Evolutionary conservation across 1,139 yeast species (phyloP).

Genomic region (Geotrichum phurueaensis): DNA sequence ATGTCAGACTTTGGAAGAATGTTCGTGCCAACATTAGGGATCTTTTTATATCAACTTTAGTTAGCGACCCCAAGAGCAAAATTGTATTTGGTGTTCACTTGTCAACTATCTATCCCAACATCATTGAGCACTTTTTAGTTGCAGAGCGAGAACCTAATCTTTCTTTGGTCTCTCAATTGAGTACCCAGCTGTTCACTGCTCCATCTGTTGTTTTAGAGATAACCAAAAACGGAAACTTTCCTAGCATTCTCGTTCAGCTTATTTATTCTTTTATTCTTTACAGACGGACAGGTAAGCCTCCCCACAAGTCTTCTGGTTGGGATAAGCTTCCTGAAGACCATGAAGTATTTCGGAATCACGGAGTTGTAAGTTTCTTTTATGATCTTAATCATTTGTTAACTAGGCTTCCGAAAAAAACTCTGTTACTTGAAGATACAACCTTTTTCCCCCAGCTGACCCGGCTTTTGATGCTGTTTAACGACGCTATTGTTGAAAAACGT

Average conservation of each 20-base stretch:
- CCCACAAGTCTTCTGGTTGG: slow-evolving; percentile 45
- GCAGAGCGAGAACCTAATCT: slow-evolving; percentile 79
- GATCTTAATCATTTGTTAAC: slow-evolving; percentile 75
- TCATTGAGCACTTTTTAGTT: slow-evolving; percentile 64
- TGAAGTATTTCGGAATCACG: slow-evolving; percentile 55
- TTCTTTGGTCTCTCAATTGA: slow-evolving; percentile 64
- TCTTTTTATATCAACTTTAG: slow-evolving; percentile 60
- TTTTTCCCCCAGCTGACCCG: slow-evolving; percentile 43
- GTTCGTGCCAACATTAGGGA: slow-evolving; percentile 59
- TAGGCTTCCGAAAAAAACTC: slow-evolving; percentile 52
- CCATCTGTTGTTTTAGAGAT: slow-evolving; percentile 72
- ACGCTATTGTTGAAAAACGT: slow-evolving; percentile 66
- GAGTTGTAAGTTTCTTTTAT: slow-evolving; percentile 78
- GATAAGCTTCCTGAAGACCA: slow-evolving; percentile 27
- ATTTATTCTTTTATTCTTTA: slow-evolving; percentile 39
- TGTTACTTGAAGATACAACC: slow-evolving; percentile 37
- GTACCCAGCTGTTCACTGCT: slow-evolving; percentile 83
- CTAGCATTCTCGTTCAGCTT: slow-evolving; percentile 61
- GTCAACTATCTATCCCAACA: slow-evolving; percentile 71
- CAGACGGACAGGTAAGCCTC: slow-evolving; percentile 35
- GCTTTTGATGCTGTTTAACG: slow-evolving; percentile 55
- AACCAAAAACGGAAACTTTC: slow-evolving; percentile 37
- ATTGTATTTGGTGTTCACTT: slow-evolving; percentile 65
- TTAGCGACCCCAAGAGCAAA: slow-evolving; percentile 58
- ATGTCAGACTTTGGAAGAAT: slow-evolving; percentile 66